Evolutionary conservation across 257 asterid species (phyloP), one percentile per base, ranked within the genome.

Genomic region (Nicotiana paniculata): DNA sequence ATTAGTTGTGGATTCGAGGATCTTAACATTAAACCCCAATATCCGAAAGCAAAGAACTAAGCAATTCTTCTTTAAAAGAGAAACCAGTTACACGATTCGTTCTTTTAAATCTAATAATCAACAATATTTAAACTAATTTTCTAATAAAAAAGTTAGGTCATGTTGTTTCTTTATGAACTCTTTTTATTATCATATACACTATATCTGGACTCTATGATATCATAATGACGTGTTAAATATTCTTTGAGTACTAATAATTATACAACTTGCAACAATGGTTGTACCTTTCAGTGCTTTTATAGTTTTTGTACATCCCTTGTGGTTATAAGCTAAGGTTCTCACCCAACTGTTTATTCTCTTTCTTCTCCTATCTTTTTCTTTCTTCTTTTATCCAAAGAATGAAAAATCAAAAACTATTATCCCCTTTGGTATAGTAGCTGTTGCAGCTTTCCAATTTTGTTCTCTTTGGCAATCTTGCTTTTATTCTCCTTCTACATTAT

Each of bases 341-440:
- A 75, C 51, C 63, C 80, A 75, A 75, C 28, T 75, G 28, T 75
- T 51, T 51, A 75, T 75, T 75, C 80, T 75, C 62, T 17, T 39
- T 51, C 79, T 32, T 26, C 28, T 48, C 30, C 9, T 46, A 13
- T 72, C 33, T 26, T 74, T 1, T 48, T 15, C 58, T 7, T 24
- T 24, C 26, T 15, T 3, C 28, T 8, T 75, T 26, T 51, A 24
- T 37, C 59, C 63, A 51, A 24, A 75, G 16, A 75, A 75, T 75
- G 61, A 15, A 75, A 16, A 48, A 6, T 5, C 2, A 37, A 43
- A 43, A 43, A 8, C 8, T 1, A 2, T 43, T 46, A 46, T 72
- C 37, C n/a, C 37, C 24, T 72, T 72, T 75, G 63, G 63, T 75
- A 15, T 26, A 51, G 79, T 75, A 75, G 63, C 63, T 26, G 10